Conservation (phyloP, 495 filamentous ascomycete genomes). For the Hypoxylon lienhwacheense region DNA sequence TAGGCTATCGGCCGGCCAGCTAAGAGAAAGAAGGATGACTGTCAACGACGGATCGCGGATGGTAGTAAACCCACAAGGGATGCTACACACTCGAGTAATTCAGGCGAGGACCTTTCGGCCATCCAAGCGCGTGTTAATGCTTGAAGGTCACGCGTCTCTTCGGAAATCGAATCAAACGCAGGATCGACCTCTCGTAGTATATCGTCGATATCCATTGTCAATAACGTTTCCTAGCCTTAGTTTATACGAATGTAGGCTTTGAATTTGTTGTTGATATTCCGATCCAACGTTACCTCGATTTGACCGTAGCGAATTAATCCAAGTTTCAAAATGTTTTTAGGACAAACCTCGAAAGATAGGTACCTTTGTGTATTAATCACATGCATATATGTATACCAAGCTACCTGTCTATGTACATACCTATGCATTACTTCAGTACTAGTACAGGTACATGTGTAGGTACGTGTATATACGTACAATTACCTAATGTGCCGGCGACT, state of each 20-base stretch:
- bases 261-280: not conserved
- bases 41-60: conserved; percentile 17
- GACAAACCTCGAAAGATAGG: not conserved
- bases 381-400: not conserved
- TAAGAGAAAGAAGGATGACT: conserved; percentile 24
- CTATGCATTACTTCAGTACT: not conserved
- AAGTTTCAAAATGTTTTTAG: not conserved
- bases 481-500: too few species aligned
- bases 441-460: not conserved
- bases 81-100: conserved; percentile 60
- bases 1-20: conserved; percentile 54
- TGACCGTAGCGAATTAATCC: not conserved
- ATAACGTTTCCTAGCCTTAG: not conserved
- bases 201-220: conserved; percentile 81
- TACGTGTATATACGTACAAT: not conserved
- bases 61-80: not conserved
- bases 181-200: conserved; percentile 81
- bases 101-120: conserved; percentile 83
- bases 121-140: conserved; percentile 90
- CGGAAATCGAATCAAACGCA: conserved; percentile 54
- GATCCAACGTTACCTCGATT: not conserved
- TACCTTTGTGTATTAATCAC: not conserved
- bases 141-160: conserved; percentile 77
- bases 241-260: not conserved
- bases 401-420: not conserved